Percentiles rank a stretch among this genome's conserved stretches.
Evolutionary conservation across 2,329 filamentous ascomycete genomes (phyloP).

Genomic region (Cladorrhinum sp.): DNA sequence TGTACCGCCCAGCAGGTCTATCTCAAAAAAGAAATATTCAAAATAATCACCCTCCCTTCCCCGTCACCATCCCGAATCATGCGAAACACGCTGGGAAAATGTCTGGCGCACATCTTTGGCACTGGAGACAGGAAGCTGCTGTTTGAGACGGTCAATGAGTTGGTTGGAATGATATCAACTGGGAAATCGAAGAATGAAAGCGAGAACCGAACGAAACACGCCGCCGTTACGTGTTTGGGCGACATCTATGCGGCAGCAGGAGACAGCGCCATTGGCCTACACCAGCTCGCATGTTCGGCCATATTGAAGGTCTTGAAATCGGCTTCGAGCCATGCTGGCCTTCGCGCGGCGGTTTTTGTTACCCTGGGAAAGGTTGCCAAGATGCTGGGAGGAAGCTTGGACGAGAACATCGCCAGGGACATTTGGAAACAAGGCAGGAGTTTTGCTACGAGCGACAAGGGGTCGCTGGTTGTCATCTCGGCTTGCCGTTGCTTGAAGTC

Average conservation of each 20-base stretch:
- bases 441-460: slow-evolving; percentile 75
- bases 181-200: slow-evolving; percentile 73
- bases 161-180: slow-evolving; percentile 67
- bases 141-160: slow-evolving; percentile 91
- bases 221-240: slow-evolving; percentile 80
- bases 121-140: slow-evolving; percentile 87
- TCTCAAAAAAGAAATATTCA: slow-evolving; percentile 90
- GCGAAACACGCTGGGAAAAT: slow-evolving; percentile 82
- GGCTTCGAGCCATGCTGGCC: slow-evolving; percentile 73
- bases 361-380: slow-evolving; percentile 72
- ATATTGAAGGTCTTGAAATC: slow-evolving; percentile 77
- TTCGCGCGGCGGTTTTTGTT: slow-evolving; percentile 74
- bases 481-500: slow-evolving; percentile 77
- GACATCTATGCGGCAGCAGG: slow-evolving; percentile 89
- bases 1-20: slow-evolving; percentile 86
- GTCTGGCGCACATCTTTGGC: slow-evolving; percentile 76
- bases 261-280: slow-evolving; percentile 84
- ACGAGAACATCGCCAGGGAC: slow-evolving; percentile 82
- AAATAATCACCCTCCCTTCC: slow-evolving; percentile 78
- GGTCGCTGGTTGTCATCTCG: slow-evolving; percentile 71
- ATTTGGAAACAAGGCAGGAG: slow-evolving; percentile 89
- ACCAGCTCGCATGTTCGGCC: slow-evolving; percentile 68
- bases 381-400: slow-evolving; percentile 73
- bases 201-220: slow-evolving; percentile 78
- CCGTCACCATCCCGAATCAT: slow-evolving; percentile 85